Conservation (phyloP, 2,329 filamentous ascomycete species). For the Biscogniauxia marginata region DNA sequence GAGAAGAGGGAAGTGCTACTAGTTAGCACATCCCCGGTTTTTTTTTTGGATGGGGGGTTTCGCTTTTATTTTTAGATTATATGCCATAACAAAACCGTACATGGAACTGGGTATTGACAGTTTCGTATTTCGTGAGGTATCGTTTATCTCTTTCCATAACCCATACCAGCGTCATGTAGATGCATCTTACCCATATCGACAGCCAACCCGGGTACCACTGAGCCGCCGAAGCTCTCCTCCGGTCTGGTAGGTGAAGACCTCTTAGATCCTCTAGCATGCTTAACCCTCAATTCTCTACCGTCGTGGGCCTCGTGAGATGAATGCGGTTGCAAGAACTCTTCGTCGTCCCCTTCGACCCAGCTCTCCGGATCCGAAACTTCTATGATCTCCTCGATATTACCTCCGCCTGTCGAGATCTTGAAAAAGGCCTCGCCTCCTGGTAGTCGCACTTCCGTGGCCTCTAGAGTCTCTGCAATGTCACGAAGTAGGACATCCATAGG, state of each 20-base stretch:
- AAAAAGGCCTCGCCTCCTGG: constrained; percentile 57
- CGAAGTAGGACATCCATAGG: constrained; percentile 89
- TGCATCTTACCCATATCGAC: constrained; percentile 30
- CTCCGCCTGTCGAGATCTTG: constrained; percentile 24
- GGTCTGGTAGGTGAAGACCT: constrained; percentile 8
- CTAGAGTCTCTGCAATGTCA: constrained; percentile 79
- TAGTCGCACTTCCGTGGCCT: constrained; percentile 67
- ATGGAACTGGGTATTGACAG: too few relatives aligned
- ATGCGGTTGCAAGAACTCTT: constrained; percentile 4
- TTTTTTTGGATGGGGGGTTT: too few relatives aligned
- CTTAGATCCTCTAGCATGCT: too few relatives aligned
- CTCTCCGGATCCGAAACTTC: constrained; percentile 25
- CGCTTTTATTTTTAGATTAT: too few relatives aligned
- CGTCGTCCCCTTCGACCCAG: constrained; percentile 26
- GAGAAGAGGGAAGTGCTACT: too few relatives aligned
- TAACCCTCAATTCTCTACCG: background rate
- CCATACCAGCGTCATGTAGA: constrained; percentile 11
- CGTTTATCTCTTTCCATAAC: constrained; percentile 11
- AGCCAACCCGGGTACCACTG: constrained; percentile 12
- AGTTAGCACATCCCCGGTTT: too few relatives aligned
- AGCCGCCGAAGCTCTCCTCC: constrained; percentile 9
- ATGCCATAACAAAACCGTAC: too few relatives aligned
- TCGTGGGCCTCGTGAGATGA: background rate
- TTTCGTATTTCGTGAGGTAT: too few relatives aligned
- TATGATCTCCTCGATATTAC: constrained; percentile 29